Conservation (phyloP, 225 moss, liverwort and hornwort genomes). For the Takakia lepidozioides region DNA sequence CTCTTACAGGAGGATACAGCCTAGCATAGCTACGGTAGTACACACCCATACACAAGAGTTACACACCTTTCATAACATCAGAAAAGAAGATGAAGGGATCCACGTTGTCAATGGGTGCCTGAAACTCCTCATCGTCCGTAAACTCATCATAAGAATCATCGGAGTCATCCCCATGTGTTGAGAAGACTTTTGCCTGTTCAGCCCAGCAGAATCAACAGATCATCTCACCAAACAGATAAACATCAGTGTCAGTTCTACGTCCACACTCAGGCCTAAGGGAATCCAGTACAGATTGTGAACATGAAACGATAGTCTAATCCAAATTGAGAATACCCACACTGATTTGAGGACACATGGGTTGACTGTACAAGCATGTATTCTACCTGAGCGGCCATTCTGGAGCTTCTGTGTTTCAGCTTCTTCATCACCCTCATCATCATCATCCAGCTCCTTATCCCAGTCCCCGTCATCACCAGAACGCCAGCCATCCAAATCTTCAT, state of each 20-base stretch:
- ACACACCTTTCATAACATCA: slow-evolving; percentile 89
- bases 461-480: slow-evolving; percentile 81
- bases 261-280: too few species aligned
- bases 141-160: slow-evolving; percentile 90
- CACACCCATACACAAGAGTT: not conserved
- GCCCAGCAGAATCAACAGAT: not conserved
- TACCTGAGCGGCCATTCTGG: slow-evolving; percentile 92
- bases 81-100: slow-evolving; percentile 95
- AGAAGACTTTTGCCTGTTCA: slow-evolving; percentile 69
- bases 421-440: slow-evolving; percentile 83
- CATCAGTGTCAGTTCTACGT: too few species aligned
- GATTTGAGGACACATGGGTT: not conserved
- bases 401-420: slow-evolving; percentile 82
- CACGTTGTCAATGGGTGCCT: slow-evolving; percentile 92
- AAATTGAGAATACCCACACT: not conserved
- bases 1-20: not conserved
- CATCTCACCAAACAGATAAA: not conserved
- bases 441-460: slow-evolving; percentile 89
- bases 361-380: too few species aligned
- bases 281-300: too few species aligned
- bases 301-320: not conserved
- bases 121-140: slow-evolving; percentile 95
- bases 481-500: slow-evolving; percentile 83
- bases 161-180: slow-evolving; percentile 72
- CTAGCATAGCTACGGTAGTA: not conserved